Percentiles rank a stretch among this genome's conserved stretches.
phyloP scores from a whole-genome alignment of 352 stramenopile genomes.

The Phytophthora pini region DNA sequence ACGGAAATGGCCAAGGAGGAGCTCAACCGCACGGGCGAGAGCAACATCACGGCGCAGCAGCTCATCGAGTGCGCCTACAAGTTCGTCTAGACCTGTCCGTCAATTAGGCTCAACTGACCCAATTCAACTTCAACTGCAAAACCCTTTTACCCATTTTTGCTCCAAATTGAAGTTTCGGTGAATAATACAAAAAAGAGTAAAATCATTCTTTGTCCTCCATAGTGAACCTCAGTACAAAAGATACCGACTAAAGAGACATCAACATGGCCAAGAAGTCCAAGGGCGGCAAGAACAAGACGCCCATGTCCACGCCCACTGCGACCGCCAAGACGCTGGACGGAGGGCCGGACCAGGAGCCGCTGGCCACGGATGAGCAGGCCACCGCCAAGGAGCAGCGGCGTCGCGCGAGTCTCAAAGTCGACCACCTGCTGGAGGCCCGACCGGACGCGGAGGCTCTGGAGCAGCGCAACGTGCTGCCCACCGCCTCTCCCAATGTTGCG shows the following conservation, averaged over 20 bases:
- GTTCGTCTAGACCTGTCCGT: slow-evolving; percentile 48
- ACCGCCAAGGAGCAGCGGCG: slow-evolving; percentile 47
- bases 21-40: slow-evolving; percentile 64
- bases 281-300: slow-evolving; percentile 41
- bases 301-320: slow-evolving; percentile 22
- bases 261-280: slow-evolving; percentile 77
- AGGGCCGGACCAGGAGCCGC: slow-evolving; percentile 43
- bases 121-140: slow-evolving; percentile 19
- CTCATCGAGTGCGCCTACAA: slow-evolving; percentile 89
- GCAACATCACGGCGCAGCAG: slow-evolving; percentile 72
- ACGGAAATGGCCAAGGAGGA: slow-evolving; percentile 97
- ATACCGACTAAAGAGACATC: slow-evolving; percentile 11
- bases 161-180: no score
- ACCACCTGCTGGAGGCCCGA: slow-evolving; percentile 63
- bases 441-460: slow-evolving; percentile 66
- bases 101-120: not conserved
- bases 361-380: slow-evolving; percentile 26
- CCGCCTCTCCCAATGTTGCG: slow-evolving; percentile 51
- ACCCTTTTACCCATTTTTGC: not conserved
- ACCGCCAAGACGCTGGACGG: slow-evolving; percentile 30
- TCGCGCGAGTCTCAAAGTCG: slow-evolving; percentile 62
- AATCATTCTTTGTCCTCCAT: not conserved
- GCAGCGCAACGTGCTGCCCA: slow-evolving; percentile 60
- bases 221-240: slow-evolving; percentile 19
- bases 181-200: no score